Conservation (phyloP, 2,329 filamentous ascomycete genomes). For the Lachnellula hyalina region DNA sequence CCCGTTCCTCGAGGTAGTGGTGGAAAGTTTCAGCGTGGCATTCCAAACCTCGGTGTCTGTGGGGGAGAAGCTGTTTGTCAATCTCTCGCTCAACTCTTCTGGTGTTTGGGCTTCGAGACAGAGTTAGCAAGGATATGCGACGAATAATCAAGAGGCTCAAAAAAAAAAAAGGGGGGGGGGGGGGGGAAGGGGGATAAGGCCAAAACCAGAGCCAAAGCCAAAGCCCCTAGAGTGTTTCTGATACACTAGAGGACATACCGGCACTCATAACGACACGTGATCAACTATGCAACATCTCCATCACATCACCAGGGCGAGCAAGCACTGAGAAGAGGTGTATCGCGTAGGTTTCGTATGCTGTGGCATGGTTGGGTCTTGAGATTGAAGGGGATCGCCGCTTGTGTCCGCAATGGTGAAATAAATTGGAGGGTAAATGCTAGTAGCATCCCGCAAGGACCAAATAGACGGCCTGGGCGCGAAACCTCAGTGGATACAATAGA, state of each 20-base stretch:
- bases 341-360: not conserved
- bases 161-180: too few species aligned
- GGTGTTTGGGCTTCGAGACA: conserved; percentile 22
- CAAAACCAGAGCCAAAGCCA: not conserved
- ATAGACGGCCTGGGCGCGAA: conserved; percentile 11
- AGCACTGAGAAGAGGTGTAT: not conserved
- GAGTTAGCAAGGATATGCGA: conserved; percentile 22
- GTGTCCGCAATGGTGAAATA: not conserved
- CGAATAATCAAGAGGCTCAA: not conserved
- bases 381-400: not conserved
- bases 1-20: conserved; percentile 18
- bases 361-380: not conserved
- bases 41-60: conserved; percentile 28
- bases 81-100: conserved; percentile 24
- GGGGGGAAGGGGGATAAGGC: not conserved
- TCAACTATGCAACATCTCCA: not conserved
- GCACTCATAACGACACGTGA: not conserved
- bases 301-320: not conserved
- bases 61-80: conserved; percentile 21
- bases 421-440: conserved; percentile 5
- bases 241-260: not conserved
- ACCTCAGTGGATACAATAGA: conserved; percentile 5
- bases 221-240: not conserved
- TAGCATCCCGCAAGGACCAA: conserved; percentile 13
- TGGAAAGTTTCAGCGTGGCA: conserved; percentile 28